Percentiles rank a stretch among this genome's conserved stretches.
Evolutionary conservation across 1,284 basidiomycete genomes (phyloP).

Genomic region (Sporisorium graminicola): DNA sequence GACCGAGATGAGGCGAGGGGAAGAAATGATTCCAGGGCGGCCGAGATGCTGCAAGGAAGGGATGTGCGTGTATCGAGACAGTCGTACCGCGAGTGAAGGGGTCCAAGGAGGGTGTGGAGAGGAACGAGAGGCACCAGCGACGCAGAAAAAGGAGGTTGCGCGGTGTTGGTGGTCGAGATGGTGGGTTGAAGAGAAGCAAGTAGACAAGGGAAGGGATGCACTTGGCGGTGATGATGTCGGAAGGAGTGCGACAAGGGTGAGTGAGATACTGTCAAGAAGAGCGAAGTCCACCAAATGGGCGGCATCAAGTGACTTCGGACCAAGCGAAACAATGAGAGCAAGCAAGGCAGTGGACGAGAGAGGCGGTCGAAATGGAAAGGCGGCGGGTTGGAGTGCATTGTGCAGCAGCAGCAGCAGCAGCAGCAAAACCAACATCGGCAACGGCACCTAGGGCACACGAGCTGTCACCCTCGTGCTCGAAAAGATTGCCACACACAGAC

Average conservation of each 20-base stretch:
- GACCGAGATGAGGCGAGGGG: not conserved
- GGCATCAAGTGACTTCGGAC: constrained; percentile 1
- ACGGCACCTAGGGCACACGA: constrained; percentile 3
- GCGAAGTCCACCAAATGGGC: not conserved
- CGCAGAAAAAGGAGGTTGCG: not conserved
- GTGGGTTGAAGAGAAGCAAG: not conserved
- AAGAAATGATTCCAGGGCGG: not conserved
- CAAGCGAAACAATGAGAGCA: not conserved
- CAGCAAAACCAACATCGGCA: not conserved
- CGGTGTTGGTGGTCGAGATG: not conserved
- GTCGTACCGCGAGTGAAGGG: not conserved
- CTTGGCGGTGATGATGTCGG: constrained; percentile 4
- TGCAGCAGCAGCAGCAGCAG: constrained; percentile 1
- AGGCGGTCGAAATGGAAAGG: not conserved
- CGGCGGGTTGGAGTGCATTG: constrained; percentile 9
- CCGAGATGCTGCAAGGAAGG: not conserved
- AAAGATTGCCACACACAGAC: not conserved
- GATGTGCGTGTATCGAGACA: not conserved
- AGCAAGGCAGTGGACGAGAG: constrained; percentile 1
- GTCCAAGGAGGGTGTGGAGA: not conserved
- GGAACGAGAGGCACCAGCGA: not conserved
- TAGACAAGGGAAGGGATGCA: not conserved
- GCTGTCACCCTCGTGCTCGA: constrained; percentile 3
- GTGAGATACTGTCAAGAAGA: constrained; percentile 10
- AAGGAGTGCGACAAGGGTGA: not conserved